Conservation (phyloP, 495 filamentous ascomycete genomes). For the Patellaria atrata region DNA sequence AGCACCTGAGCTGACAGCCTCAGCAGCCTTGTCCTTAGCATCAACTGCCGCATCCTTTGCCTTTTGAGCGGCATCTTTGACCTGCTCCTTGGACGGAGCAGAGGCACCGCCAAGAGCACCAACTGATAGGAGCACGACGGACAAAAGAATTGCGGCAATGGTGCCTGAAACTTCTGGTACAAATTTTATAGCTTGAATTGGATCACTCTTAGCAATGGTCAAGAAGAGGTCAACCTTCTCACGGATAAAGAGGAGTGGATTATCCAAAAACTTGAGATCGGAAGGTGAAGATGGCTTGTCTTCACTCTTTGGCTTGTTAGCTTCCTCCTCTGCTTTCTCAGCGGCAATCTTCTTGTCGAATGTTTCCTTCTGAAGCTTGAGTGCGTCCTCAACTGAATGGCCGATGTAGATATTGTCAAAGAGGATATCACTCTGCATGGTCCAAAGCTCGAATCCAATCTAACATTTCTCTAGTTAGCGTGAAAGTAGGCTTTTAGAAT, state of each 20-base stretch:
- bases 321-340: conserved; percentile 73
- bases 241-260: conserved; percentile 75
- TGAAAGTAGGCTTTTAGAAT: neutral
- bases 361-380: conserved; percentile 78
- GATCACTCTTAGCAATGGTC: conserved; percentile 72
- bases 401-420: conserved; percentile 99
- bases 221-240: conserved; percentile 87
- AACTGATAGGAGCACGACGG: conserved; percentile 43
- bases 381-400: conserved; percentile 88
- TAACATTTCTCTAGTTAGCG: conserved; percentile 21
- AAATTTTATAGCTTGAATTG: conserved; percentile 76
- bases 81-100: conserved; percentile 37
- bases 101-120: conserved; percentile 40
- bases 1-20: conserved; percentile 48
- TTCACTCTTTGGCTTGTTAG: conserved; percentile 62
- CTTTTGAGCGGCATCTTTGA: conserved; percentile 48
- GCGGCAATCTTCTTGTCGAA: conserved; percentile 83
- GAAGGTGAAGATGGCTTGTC: conserved; percentile 46
- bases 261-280: conserved; percentile 81
- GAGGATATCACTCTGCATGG: conserved; percentile 96
- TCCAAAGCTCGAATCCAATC: conserved; percentile 99
- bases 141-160: conserved; percentile 51
- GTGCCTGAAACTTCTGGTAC: conserved; percentile 76
- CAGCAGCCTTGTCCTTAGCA: conserved; percentile 65
- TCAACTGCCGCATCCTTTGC: conserved; percentile 57